phyloP scores from a whole-genome alignment of 805 yeast genomes.

The Ogataea degrootiae region DNA sequence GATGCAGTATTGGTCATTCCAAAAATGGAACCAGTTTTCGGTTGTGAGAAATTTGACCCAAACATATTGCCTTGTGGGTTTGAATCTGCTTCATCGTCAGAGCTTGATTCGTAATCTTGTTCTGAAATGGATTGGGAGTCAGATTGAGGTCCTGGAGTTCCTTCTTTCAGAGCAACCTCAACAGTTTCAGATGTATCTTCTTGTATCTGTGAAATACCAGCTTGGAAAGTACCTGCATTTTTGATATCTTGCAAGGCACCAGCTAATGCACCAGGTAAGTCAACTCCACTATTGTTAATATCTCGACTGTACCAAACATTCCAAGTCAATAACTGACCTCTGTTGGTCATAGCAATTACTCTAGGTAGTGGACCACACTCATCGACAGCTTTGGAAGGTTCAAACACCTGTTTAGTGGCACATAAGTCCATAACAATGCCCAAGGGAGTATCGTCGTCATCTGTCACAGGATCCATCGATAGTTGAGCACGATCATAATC shows the following conservation, averaged over 20 bases:
- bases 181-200: not conserved
- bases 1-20: not conserved
- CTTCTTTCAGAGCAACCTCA: not conserved
- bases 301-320: conserved; percentile 55
- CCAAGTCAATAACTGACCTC: conserved; percentile 62
- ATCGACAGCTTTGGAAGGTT: conserved; percentile 58
- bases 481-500: conserved; percentile 71
- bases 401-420: conserved; percentile 36
- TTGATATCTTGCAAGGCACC: not conserved
- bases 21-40: not conserved
- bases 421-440: conserved; percentile 65
- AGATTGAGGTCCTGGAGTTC: too few relatives aligned
- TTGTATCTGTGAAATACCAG: not conserved
- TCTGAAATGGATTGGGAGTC: too few relatives aligned
- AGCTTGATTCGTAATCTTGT: not conserved
- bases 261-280: conserved; percentile 3
- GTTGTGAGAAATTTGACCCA: not conserved
- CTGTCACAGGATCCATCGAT: conserved; percentile 63
- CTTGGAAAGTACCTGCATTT: not conserved
- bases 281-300: conserved; percentile 34
- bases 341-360: conserved; percentile 55
- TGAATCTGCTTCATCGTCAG: not conserved
- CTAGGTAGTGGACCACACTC: conserved; percentile 61
- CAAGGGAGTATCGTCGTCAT: conserved; percentile 64
- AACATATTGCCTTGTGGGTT: not conserved